Conservation (phyloP, 176 grass and related monocot species). For the Thalia dealbata region DNA sequence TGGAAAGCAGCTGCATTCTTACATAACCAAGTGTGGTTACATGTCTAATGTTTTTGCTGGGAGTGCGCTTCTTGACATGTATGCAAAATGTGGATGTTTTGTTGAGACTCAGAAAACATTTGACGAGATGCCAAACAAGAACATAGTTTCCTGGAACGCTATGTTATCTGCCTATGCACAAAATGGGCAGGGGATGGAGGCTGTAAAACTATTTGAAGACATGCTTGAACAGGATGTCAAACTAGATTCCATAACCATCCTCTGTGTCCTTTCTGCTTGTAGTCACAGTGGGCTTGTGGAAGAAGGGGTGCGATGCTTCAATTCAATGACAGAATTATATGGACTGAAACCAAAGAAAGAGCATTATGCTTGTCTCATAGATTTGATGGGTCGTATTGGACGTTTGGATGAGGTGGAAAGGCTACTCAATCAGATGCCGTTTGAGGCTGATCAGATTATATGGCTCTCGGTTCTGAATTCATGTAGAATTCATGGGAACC, state of each 20-base stretch:
- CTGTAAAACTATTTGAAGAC: slow-evolving; percentile 62
- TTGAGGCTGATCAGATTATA: slow-evolving; percentile 52
- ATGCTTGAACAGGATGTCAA: slow-evolving; percentile 43
- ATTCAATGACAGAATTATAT: slow-evolving; percentile 48
- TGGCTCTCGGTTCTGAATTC: slow-evolving; percentile 91
- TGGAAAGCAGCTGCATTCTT: slow-evolving; percentile 53
- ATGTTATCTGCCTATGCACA: slow-evolving; percentile 62
- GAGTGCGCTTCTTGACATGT: slow-evolving; percentile 88
- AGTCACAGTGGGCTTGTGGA: slow-evolving; percentile 57
- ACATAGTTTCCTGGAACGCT: slow-evolving; percentile 78
- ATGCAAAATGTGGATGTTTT: slow-evolving; percentile 66
- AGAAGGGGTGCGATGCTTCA: slow-evolving; percentile 65
- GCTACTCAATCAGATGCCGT: slow-evolving; percentile 49
- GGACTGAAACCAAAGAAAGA: slow-evolving; percentile 53
- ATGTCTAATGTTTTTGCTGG: slow-evolving; percentile 48
- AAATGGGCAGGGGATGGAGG: slow-evolving; percentile 55
- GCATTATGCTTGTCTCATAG: slow-evolving; percentile 69
- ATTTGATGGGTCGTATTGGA: slow-evolving; percentile 63
- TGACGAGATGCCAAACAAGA: slow-evolving; percentile 64
- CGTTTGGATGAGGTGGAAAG: slow-evolving; percentile 52
- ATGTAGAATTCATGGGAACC: slow-evolving; percentile 64
- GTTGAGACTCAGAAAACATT: slow-evolving; percentile 43
- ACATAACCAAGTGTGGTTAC: slow-evolving; percentile 39
- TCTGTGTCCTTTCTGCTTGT: slow-evolving; percentile 70
- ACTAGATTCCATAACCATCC: slow-evolving; percentile 69